phyloP scores from a whole-genome alignment of 495 filamentous ascomycete genomes.

The Xylaria nigripes region DNA sequence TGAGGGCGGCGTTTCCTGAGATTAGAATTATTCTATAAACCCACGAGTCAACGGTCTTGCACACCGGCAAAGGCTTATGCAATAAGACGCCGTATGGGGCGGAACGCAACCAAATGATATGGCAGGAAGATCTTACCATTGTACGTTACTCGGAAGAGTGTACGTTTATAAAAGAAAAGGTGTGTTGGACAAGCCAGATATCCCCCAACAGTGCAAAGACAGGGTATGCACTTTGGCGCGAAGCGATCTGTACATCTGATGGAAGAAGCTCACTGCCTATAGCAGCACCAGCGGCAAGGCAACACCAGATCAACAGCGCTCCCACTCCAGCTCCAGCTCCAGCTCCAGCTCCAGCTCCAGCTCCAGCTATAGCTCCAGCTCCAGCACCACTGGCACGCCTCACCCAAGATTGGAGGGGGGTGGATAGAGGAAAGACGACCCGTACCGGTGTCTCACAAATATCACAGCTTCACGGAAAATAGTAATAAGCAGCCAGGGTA shows the following conservation, averaged over 20 bases:
- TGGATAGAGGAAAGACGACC: slow-evolving; percentile 27
- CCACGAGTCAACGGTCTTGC: slow-evolving; percentile 39
- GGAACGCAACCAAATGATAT: slow-evolving; percentile 20
- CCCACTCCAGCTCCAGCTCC: slow-evolving; percentile 1
- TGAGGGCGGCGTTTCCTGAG: slow-evolving; percentile 42
- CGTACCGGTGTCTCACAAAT: slow-evolving; percentile 27
- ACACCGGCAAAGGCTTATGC: slow-evolving; percentile 21
- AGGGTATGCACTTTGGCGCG: slow-evolving; percentile 21
- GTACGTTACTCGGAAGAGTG: slow-evolving; percentile 19
- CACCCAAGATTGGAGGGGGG: slow-evolving; percentile 25
- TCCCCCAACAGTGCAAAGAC: slow-evolving; percentile 21
- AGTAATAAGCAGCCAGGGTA: slow-evolving; percentile 22
- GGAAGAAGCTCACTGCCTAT: slow-evolving; percentile 8
- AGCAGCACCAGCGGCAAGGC: slow-evolving; percentile 10
- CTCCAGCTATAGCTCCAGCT: background rate
- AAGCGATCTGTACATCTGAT: slow-evolving; percentile 21
- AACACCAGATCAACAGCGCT: slow-evolving; percentile 8
- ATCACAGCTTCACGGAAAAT: slow-evolving; percentile 24
- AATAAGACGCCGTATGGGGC: slow-evolving; percentile 21
- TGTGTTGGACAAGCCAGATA: slow-evolving; percentile 31
- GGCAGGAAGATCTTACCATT: slow-evolving; percentile 42
- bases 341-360: background rate
- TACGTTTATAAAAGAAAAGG: slow-evolving; percentile 17
- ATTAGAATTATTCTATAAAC: slow-evolving; percentile 42
- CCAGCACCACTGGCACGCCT: slow-evolving; percentile 15